Percentiles rank a stretch among this genome's conserved stretches.
Conservation (phyloP, 169 alveolate species). For the Ichthyophthirius multifiliis region DNA sequence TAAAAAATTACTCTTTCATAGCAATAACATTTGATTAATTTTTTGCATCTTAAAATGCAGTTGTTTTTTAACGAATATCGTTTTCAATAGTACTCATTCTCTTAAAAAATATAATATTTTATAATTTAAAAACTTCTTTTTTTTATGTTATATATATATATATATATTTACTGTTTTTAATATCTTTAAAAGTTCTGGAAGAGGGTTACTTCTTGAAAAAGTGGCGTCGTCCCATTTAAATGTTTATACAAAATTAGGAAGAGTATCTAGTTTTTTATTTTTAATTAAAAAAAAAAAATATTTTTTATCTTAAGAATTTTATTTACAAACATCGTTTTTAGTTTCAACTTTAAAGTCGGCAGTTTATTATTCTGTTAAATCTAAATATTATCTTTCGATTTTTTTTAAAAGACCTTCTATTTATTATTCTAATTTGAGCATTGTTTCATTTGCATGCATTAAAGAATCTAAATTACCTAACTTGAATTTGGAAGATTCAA, state of each 20-base stretch:
- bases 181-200: slow-evolving; percentile 16
- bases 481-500: slow-evolving; percentile 18
- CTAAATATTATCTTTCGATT: slow-evolving; percentile 40
- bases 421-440: slow-evolving; percentile 23
- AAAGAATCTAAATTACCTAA: slow-evolving; percentile 35
- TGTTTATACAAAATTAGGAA: slow-evolving; percentile 4
- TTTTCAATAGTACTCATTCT: not conserved
- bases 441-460: slow-evolving; percentile 13
- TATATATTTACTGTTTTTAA: slow-evolving; percentile 8
- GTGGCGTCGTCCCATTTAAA: slow-evolving; percentile 36
- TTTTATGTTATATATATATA: not conserved
- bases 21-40: not conserved
- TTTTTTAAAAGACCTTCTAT: slow-evolving; percentile 31
- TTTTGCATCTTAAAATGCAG: not conserved
- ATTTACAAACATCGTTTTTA: slow-evolving; percentile 14
- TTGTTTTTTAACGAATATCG: not conserved
- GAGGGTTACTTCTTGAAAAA: slow-evolving; percentile 19
- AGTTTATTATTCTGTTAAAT: slow-evolving; percentile 28
- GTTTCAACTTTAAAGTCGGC: slow-evolving; percentile 26
- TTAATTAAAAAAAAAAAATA: not conserved
- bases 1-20: not conserved
- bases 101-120: not conserved
- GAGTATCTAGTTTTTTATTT: not conserved
- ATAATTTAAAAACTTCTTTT: not conserved
- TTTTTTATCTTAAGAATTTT: not conserved